Evolutionary conservation across 495 filamentous ascomycete genomes (phyloP).

Genomic region (Aspergillus sclerotioniger): DNA sequence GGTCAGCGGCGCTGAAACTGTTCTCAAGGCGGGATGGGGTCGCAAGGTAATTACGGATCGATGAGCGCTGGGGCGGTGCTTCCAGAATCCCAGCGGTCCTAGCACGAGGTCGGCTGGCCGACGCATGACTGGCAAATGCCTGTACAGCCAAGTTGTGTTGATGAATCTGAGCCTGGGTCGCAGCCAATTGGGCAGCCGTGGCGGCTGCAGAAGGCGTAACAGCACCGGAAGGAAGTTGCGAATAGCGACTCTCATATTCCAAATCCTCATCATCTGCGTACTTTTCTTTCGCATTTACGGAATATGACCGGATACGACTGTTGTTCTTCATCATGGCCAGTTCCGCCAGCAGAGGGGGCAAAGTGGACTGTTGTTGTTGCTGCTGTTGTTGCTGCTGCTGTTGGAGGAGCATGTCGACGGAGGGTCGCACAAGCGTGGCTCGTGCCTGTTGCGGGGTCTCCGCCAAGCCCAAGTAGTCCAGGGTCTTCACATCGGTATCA

Average conservation of each 20-base stretch:
- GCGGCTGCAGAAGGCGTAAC: conserved; percentile 67
- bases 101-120: conserved; percentile 78
- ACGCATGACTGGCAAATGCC: conserved; percentile 80
- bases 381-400: conserved; percentile 59
- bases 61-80: conserved; percentile 67
- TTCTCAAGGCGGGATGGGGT: conserved; percentile 76
- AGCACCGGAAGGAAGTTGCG: conserved; percentile 63
- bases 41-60: conserved; percentile 75
- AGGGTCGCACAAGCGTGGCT: conserved; percentile 62
- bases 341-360: conserved; percentile 75
- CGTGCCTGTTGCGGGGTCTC: conserved; percentile 86
- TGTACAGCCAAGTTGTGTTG: conserved; percentile 93
- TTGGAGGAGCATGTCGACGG: conserved; percentile 44
- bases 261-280: conserved; percentile 93
- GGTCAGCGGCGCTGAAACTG: conserved; percentile 77
- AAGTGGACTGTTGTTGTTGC: conserved; percentile 53
- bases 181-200: conserved; percentile 68
- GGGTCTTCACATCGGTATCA: conserved; percentile 87
- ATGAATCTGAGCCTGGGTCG: conserved; percentile 86
- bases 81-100: conserved; percentile 89
- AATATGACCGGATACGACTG: conserved; percentile 92
- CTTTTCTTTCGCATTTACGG: conserved; percentile 97
- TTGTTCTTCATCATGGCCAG: conserved; percentile 73
- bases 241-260: conserved; percentile 60
- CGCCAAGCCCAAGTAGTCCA: conserved; percentile 93